Percentiles rank a stretch among this genome's conserved stretches.
Conservation (phyloP, 495 filamentous ascomycete genomes). For the Penicillium pancosmium region DNA sequence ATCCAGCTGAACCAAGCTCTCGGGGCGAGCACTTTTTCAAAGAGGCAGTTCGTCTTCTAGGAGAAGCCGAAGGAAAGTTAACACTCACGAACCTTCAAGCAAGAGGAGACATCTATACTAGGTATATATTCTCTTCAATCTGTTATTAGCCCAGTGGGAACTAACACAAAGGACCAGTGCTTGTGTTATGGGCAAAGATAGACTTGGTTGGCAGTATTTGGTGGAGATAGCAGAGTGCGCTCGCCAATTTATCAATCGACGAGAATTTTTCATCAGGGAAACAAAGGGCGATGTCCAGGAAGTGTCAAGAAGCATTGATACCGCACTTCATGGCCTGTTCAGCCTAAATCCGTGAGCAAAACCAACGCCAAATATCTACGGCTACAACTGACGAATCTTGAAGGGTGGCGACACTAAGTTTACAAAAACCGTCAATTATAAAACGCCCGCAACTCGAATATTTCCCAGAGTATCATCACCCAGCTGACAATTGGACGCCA, state of each 20-base stretch:
- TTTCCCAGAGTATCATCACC: constrained; percentile 15
- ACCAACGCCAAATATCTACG: not conserved
- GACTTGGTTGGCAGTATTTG: constrained; percentile 18
- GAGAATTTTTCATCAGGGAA: constrained; percentile 4
- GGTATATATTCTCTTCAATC: not conserved
- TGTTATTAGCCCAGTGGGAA: not conserved
- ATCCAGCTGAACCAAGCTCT: constrained; percentile 14
- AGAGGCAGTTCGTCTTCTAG: constrained; percentile 17
- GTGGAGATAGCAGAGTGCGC: constrained; percentile 10
- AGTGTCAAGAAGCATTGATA: constrained; percentile 9
- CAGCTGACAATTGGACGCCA: constrained; percentile 19
- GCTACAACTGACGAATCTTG: not conserved
- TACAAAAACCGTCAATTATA: constrained; percentile 15
- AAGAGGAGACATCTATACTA: constrained; percentile 12
- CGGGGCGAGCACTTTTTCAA: constrained; percentile 24
- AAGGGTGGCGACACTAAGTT: constrained; percentile 11
- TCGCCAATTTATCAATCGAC: constrained; percentile 6
- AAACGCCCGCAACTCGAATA: constrained; percentile 8
- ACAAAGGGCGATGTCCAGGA: constrained; percentile 7
- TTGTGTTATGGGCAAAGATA: constrained; percentile 23
- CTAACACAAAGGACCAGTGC: constrained; percentile 4
- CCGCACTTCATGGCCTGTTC: constrained; percentile 8
- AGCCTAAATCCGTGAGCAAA: constrained; percentile 8
- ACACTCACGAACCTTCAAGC: constrained; percentile 20
- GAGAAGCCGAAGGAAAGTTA: constrained; percentile 17